A percentile compares a stretch with the other conserved stretches of the same genome.
phyloP scores from a whole-genome alignment of 2,329 filamentous ascomycete genomes.

The Colletotrichum spaethianum region DNA sequence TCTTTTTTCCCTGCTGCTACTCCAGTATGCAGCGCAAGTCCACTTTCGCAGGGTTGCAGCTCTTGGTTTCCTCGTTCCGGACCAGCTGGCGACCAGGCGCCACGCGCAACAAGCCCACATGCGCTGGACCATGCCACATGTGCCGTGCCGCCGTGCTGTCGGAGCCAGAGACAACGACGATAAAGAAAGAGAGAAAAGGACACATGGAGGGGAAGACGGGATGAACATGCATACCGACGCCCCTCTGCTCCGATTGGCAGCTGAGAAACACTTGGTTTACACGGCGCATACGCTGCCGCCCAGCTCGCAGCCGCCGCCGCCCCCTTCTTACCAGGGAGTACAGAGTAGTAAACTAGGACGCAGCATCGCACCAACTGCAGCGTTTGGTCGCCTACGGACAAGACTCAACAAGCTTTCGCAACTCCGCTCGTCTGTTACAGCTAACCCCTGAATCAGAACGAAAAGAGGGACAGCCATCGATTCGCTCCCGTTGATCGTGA shows the following conservation, averaged over 20 bases:
- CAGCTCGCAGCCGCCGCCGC: conserved; percentile 15
- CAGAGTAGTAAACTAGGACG: background rate
- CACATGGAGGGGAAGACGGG: background rate
- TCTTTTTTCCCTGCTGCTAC: background rate
- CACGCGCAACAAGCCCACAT: conserved; percentile 19
- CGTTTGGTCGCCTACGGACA: background rate
- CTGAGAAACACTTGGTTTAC: background rate
- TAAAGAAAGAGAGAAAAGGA: background rate
- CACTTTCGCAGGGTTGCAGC: background rate
- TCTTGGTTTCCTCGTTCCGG: conserved; percentile 10
- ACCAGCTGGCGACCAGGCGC: conserved; percentile 10
- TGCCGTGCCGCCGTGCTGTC: conserved; percentile 1
- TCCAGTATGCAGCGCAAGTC: background rate
- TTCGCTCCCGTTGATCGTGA: conserved; percentile 21
- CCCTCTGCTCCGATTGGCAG: conserved; percentile 30
- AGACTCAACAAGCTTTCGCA: background rate
- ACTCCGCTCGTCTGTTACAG: conserved; percentile 3
- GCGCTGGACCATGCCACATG: background rate
- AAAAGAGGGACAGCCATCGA: conserved; percentile 18
- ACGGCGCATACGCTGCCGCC: conserved; percentile 14
- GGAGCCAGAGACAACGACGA: background rate
- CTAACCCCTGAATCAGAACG: conserved; percentile 21
- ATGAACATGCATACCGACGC: background rate
- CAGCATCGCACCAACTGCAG: background rate
- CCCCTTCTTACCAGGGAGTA: background rate